phyloP scores from a whole-genome alignment of 2,329 filamentous ascomycete genomes.

The Nigrospora sphaerica region DNA sequence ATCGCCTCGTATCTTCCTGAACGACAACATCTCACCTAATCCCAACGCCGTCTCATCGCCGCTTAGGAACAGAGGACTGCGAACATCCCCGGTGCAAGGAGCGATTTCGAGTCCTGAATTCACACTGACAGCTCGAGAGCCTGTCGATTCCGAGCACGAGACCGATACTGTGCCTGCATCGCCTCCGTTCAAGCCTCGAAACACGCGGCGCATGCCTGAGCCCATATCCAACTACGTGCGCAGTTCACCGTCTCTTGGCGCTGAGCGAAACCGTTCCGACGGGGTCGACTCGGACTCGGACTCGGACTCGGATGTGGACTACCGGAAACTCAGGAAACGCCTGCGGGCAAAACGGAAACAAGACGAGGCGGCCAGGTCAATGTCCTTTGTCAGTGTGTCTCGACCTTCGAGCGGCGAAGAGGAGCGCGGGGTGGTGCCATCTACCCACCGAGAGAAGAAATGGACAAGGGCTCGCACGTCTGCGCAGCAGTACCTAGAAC shows the following conservation, averaged over 20 bases:
- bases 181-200: conserved; percentile 2
- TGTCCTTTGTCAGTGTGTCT: too few species aligned
- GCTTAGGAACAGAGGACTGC: conserved; percentile 39
- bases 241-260: background rate
- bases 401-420: too few species aligned
- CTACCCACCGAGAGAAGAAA: too few species aligned
- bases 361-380: too few species aligned
- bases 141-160: background rate
- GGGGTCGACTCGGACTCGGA: too few species aligned
- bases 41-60: conserved; percentile 34
- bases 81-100: conserved; percentile 35
- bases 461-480: too few species aligned
- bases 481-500: too few species aligned
- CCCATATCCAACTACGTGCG: conserved; percentile 18
- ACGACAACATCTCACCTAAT: conserved; percentile 39
- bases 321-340: too few species aligned
- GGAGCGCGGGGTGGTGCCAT: too few species aligned
- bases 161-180: background rate
- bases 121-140: background rate
- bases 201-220: conserved; percentile 5
- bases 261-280: too few species aligned
- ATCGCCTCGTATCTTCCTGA: conserved; percentile 38
- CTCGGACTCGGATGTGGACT: too few species aligned
- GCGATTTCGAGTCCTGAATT: conserved; percentile 34
- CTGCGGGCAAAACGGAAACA: too few species aligned